Conservation (phyloP, 257 asterid species). For the Galeopsis tetrahit region DNA sequence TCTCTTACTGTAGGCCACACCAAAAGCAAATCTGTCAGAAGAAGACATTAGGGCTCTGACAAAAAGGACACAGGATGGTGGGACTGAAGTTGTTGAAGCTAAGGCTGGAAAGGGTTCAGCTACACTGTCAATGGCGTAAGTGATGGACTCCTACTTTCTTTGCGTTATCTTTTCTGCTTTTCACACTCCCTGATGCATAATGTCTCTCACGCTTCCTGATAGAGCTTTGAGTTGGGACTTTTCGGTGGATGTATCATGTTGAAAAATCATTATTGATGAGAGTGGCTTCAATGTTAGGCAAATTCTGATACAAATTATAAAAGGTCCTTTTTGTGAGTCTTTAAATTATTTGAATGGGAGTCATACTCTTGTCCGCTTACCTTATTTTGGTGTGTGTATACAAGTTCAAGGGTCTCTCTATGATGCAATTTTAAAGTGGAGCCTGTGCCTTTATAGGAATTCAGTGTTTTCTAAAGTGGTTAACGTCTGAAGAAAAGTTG, state of each 20-base stretch:
- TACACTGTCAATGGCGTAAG: conserved; percentile 42
- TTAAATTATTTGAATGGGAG: not conserved
- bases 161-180: not conserved
- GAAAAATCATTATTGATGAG: not conserved
- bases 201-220: not conserved
- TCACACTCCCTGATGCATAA: not conserved
- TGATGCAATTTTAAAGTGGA: conserved; percentile 1
- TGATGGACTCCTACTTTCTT: conserved; percentile 4
- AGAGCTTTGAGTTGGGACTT: not conserved
- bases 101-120: conserved; percentile 99
- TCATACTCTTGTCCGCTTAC: conserved; percentile 7
- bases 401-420: not conserved
- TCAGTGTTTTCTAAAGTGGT: not conserved
- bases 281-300: not conserved
- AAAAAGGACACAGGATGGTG: conserved; percentile 97
- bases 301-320: not conserved
- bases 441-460: not conserved
- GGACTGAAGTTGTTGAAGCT: conserved; percentile 98
- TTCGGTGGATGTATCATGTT: conserved; percentile 3
- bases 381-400: not conserved
- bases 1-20: conserved; percentile 60
- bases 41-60: conserved; percentile 80
- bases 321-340: not conserved
- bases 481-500: not conserved
- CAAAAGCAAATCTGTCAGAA: conserved; percentile 71